Evolutionary conservation across 2,329 filamentous ascomycete species (phyloP), one percentile per base, ranked within the genome.

Genomic region (Cladobotryum protrusum): DNA sequence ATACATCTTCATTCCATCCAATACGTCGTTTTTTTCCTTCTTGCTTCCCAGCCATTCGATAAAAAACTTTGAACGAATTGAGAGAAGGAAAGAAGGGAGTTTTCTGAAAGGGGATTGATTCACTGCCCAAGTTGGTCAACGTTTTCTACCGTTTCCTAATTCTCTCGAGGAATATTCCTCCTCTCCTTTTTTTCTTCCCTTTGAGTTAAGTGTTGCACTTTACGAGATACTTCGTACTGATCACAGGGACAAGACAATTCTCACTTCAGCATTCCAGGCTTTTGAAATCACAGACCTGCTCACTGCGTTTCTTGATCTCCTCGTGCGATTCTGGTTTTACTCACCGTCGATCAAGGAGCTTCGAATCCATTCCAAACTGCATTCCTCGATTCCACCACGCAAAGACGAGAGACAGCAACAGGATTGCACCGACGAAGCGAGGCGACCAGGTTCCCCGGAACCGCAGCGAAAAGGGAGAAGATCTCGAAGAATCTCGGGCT

Each of bases 191-290:
- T 18, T 45, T 41, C 43, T 36, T 42, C 45, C 42, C 50, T 49
- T 48, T 49, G 46, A 49, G 50, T 42, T 37, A 52, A 52, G 50
- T 52, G 29, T 49, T 40, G 42, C 43, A 46, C 50, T 52, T 40
- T 29, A 52, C 50, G 40, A 48, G 34, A 41, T 45, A 43, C 45
- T 17, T 44, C 33, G 46, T 43, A 52, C 50, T 52, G 50, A 52
- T 45, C 12, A 29, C 50, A 42, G 41, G 43, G 46, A n/a, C 46
- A 48, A 51, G 45, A 40, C 47, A 40, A 51, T 44, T 39, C 17
- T 43, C 49, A 47, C 40, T 45, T 51, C 18, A 37, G 39, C 49
- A 51, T 41, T 51, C 34, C 49, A 51, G 49, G 49, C 17, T 46
- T 45, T 39, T 17, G 42, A 43, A 36, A 50, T 46, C 42, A 36